Base-by-base conservation (phyloP, 164 flowering plant genomes). In the Hamamelis virginiana region DNA sequence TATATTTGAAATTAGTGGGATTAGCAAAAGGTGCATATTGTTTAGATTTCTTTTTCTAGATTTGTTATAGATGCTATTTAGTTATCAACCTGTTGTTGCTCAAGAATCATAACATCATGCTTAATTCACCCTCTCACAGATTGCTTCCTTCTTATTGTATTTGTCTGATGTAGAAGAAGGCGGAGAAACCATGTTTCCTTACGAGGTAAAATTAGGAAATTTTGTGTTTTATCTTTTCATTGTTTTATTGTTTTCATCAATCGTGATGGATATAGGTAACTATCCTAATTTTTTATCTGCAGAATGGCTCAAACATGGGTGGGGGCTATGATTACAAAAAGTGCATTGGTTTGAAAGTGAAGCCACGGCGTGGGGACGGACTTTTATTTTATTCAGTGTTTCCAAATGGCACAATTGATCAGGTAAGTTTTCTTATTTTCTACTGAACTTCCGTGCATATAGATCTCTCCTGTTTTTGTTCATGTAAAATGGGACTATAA, bases 131-230 rank as follows among this genome's bases (percentile, higher is more conserved):
- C 25, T 63, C 26, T 18, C 73, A 70, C 86, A 92, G 97, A 71
- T 92, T 44, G 97, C 95, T 55, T 85, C 96, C 23, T 89, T 90
- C 74, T 74, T 92, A 80, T 64, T 92, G 74, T 92, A 90, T 80
- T 78, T 92, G 71, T 76, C 92, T 58, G 90, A 87, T 68, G 94
- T 89, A 43, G 89, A 86, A 75, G 92, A 89, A 81, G 97, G 97
- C 52, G 97, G 97, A 12, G 96, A 92, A 76, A 92, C 97, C 52
- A 81, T 86, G 89, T 92, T 92, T 59, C 97, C 97, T 18, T 89
- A 60, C 59, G 97, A 92, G 90, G 97, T 92, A 67, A 70, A 71
- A 59, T 66, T 14, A 33, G 14, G 6, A 12, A 55, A 41, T 38
- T 25, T 23, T 16, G 11, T 23, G 13, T 14, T 57, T 33, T 64